Percentiles rank a stretch among this genome's conserved stretches.
These are phyloP conservation scores for Gossypium stocksii DNA, from an alignment of 345 rosid species.

Conservation along the genomic window DNA sequence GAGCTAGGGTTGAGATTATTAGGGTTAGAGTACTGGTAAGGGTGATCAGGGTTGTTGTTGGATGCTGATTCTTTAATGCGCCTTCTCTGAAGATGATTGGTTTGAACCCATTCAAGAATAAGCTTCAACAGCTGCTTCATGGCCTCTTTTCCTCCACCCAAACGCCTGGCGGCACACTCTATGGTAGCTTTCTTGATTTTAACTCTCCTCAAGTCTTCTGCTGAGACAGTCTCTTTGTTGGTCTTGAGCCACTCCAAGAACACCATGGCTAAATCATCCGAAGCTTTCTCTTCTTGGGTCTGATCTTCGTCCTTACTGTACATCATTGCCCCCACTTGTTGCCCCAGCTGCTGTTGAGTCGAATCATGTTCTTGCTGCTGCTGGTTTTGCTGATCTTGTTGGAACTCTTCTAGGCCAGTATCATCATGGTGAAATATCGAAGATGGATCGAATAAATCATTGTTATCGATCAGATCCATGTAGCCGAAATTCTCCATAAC, in stretches of 20 bases:
- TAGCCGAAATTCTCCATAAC: conserved; percentile 76
- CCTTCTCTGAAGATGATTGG: conserved; percentile 69
- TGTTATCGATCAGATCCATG: conserved; percentile 74
- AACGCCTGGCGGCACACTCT: conserved; percentile 74
- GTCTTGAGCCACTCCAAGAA: conserved; percentile 87
- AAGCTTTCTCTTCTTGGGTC: conserved; percentile 22
- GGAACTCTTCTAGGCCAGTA: conserved; percentile 27
- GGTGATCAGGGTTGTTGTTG: conserved; percentile 11
- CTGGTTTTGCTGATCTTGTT: conserved; percentile 14
- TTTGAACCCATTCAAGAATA: conserved; percentile 96
- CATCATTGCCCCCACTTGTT: conserved; percentile 5
- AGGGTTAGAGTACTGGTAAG: conserved; percentile 46
- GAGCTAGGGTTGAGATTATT: conserved; percentile 24
- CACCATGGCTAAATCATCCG: conserved; percentile 77
- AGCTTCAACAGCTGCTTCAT: conserved; percentile 90
- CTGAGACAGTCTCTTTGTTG: conserved; percentile 79
- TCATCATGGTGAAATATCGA: conserved; percentile 53
- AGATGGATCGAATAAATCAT: conserved; percentile 70
- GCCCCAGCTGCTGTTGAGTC: neutral
- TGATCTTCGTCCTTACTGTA: conserved; percentile 9
- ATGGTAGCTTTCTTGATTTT: conserved; percentile 93
- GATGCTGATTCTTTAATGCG: conserved; percentile 29
- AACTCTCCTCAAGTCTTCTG: conserved; percentile 82
- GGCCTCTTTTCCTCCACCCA: conserved; percentile 91
- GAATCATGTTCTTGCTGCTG: conserved; percentile 5